phyloP scores from a whole-genome alignment of 140 eudicot genomes.

The Ambrosia hybrid region DNA sequence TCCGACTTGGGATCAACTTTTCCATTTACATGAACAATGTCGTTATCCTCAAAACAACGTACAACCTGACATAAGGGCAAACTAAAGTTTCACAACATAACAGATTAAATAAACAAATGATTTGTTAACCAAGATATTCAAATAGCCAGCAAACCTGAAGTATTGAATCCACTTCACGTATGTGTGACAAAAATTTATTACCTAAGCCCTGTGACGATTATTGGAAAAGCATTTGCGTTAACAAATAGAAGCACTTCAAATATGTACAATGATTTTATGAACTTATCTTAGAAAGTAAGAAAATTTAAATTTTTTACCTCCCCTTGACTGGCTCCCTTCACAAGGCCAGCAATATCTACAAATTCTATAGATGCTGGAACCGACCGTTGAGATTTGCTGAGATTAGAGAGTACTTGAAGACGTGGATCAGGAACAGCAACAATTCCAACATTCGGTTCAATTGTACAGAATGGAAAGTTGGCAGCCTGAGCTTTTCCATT shows the following conservation, averaged over 20 bases:
- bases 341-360: constrained; percentile 98
- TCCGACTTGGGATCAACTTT: constrained; percentile 92
- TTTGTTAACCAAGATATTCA: constrained; percentile 1
- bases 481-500: constrained; percentile 99
- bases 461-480: constrained; percentile 96
- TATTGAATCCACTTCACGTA: constrained; percentile 95
- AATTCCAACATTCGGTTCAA: constrained; percentile 94
- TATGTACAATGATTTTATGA: background rate
- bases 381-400: constrained; percentile 83
- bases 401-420: constrained; percentile 76
- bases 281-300: background rate
- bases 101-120: constrained; percentile 8
- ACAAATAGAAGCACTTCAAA: background rate
- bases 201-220: constrained; percentile 76
- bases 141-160: constrained; percentile 63
- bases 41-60: constrained; percentile 95
- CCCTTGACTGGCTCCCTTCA: constrained; percentile 98
- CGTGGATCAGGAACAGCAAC: constrained; percentile 95
- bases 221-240: constrained; percentile 2
- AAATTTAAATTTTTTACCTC: constrained; percentile 54
- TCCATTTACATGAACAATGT: constrained; percentile 91
- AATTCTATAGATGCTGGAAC: constrained; percentile 95
- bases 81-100: background rate
- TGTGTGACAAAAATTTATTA: constrained; percentile 89
- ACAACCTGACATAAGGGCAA: constrained; percentile 63